A percentile compares a stretch with the other conserved stretches of the same genome.
These are phyloP conservation scores for Thraustochytrium striatum DNA, from an alignment of 352 stramenopile species.

Conservation along the genomic window DNA sequence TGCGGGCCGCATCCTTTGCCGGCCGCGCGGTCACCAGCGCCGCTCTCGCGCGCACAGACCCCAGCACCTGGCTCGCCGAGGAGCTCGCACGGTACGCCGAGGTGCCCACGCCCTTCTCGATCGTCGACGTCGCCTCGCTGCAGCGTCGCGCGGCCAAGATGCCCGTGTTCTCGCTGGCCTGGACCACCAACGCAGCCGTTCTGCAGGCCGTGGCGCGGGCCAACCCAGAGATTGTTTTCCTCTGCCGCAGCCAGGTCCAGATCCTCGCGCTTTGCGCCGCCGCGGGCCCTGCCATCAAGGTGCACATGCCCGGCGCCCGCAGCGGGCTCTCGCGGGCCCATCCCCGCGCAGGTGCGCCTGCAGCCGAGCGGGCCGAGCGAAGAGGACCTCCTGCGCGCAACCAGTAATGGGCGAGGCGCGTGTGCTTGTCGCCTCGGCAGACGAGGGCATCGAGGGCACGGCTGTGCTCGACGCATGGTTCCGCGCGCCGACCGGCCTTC, in stretches of 20 bases:
- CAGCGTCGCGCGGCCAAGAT: background rate
- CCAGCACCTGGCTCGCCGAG: slow-evolving; percentile 1
- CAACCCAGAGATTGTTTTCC: slow-evolving; percentile 23
- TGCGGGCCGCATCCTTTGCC: no score
- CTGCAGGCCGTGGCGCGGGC: background rate
- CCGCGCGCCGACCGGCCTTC: background rate
- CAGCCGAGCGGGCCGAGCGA: background rate
- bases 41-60: no score
- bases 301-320: background rate
- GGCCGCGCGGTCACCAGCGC: no score
- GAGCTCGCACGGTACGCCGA: slow-evolving; percentile 6
- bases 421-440: slow-evolving; percentile 7
- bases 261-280: slow-evolving; percentile 26
- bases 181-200: slow-evolving; percentile 34
- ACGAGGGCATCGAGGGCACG: background rate
- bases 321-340: background rate
- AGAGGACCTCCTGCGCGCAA: background rate
- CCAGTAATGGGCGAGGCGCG: background rate
- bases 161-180: slow-evolving; percentile 17
- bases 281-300: background rate
- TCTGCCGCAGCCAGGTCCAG: slow-evolving; percentile 21
- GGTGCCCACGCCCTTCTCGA: background rate
- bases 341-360: background rate
- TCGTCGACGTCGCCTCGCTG: slow-evolving; percentile 31
- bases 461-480: slow-evolving; percentile 30